Evolutionary conservation across 805 yeast species (phyloP), one percentile per base, ranked within the genome.

Genomic region (Hanseniaspora clermontiae): DNA sequence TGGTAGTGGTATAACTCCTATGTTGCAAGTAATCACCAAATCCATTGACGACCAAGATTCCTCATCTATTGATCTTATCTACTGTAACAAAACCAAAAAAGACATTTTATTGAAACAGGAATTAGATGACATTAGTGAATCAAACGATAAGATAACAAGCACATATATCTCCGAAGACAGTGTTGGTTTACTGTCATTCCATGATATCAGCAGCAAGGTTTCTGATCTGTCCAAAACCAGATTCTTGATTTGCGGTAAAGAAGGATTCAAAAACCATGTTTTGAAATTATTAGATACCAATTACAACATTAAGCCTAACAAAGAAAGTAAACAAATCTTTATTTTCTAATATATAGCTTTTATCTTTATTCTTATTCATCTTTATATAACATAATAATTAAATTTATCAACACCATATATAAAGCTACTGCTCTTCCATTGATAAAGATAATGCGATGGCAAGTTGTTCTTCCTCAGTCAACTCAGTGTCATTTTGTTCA

Each of bases 1-100:
- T 61, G 95, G 95, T 19, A 80, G 91, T 0, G 95, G 97, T 53
- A 83, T 90, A 60, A 87, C 96, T 9, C 96, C 97, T 40, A 82
- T 87, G 70, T 76, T 85, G 64, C 95, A 89, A 70, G 84, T 90
- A 15, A 73, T 86, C 53, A 81, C 85, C 59, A 78, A 78, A 58
- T 75, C 84, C 51, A 78, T 84, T 59, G 84, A 89, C 17, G 80
- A 82, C 31, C 82, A 87, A 3, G 81, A 76, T 17, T 39, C 66
- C 36, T 83, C 91, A 39, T 74, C 76, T 53, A 74, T 86, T 55
- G 74, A 79, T 2, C 69, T 86, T 61, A 73, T 86, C 52, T 86
- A 75, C 65, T 89, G 88, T 36, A 85, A 85, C 63, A 86, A 84
- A 64, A 79, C 88, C 7, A 84, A 78, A 60, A 83, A 84, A 62